Conservation (phyloP, 352 stramenopile genomes). For the Nothophytophthora sp. region DNA sequence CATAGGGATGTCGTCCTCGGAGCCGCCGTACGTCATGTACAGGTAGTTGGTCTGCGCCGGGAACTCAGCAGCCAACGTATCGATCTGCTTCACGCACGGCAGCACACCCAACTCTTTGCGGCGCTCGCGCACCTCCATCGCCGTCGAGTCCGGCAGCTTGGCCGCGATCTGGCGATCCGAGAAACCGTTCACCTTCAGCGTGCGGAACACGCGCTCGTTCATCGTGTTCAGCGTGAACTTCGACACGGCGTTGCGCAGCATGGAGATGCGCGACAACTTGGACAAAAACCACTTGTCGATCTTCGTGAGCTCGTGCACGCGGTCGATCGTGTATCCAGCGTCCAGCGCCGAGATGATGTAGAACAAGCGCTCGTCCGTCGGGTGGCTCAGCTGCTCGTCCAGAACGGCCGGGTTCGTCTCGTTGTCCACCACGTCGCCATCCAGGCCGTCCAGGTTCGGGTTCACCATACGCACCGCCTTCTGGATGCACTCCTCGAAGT, state of each 20-base stretch:
- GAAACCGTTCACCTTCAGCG: constrained; percentile 93
- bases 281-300: constrained; percentile 96
- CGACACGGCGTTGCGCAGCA: constrained; percentile 65
- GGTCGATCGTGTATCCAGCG: constrained; percentile 84
- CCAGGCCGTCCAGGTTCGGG: constrained; percentile 84
- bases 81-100: constrained; percentile 96
- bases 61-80: constrained; percentile 97
- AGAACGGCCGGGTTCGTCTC: constrained; percentile 74
- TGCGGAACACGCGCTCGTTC: constrained; percentile 48
- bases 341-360: constrained; percentile 89
- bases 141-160: constrained; percentile 68
- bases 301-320: constrained; percentile 93
- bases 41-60: constrained; percentile 97
- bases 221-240: constrained; percentile 64
- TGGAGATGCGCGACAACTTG: constrained; percentile 93
- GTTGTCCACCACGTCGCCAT: constrained; percentile 75
- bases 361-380: constrained; percentile 93
- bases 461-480: constrained; percentile 96
- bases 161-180: constrained; percentile 91
- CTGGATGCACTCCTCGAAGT: constrained; percentile 97
- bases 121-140: constrained; percentile 87
- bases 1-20: constrained; percentile 61
- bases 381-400: constrained; percentile 89
- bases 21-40: constrained; percentile 97
- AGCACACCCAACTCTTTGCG: constrained; percentile 82